Evolutionary conservation across 495 filamentous ascomycete species (phyloP).

Genomic region (Chaetomium fimeti): DNA sequence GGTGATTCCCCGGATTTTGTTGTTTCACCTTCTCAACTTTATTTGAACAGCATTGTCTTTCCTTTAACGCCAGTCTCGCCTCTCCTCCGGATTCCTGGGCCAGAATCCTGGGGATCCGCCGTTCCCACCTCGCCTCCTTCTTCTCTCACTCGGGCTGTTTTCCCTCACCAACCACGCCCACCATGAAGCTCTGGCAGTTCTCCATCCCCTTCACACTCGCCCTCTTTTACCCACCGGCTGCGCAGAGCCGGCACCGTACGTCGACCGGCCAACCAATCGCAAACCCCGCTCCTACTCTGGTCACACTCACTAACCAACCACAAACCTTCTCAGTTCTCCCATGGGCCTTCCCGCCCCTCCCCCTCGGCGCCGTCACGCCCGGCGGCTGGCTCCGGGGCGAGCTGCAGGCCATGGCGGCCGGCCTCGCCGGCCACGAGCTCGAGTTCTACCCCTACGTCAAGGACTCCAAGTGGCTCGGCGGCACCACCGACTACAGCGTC

Average conservation of each 20-base stretch:
- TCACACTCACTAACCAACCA: no score
- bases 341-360: not conserved
- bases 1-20: not conserved
- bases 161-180: not conserved
- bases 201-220: not conserved
- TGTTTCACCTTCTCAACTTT: not conserved
- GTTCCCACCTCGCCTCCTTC: not conserved
- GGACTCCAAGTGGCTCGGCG: not conserved
- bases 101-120: no score
- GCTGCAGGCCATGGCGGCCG: not conserved
- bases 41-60: not conserved
- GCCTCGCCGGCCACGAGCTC: not conserved
- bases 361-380: not conserved
- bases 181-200: not conserved
- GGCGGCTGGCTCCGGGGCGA: not conserved
- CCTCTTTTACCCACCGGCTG: not conserved
- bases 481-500: not conserved
- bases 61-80: not conserved
- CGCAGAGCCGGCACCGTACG: not conserved
- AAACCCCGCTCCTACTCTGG: no score
- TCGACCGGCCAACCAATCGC: not conserved
- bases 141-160: not conserved
- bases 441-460: not conserved
- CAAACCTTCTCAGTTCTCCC: not conserved
- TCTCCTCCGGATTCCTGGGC: not conserved